Percentiles rank a stretch among this genome's conserved stretches.
phyloP scores from a whole-genome alignment of 2,329 filamentous ascomycete genomes.

The Phialophora chinensis region DNA sequence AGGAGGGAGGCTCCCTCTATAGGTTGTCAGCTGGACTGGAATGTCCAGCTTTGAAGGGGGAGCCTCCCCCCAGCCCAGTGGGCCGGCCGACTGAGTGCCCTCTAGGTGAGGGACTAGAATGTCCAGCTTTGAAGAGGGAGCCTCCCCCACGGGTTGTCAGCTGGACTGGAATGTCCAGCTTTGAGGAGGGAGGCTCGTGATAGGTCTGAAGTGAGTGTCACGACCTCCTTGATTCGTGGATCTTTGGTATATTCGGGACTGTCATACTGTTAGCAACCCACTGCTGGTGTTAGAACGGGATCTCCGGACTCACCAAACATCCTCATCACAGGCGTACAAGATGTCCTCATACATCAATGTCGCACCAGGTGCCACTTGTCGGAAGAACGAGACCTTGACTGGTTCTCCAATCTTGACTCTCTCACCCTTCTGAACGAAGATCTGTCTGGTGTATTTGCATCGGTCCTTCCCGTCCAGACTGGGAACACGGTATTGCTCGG shows the following conservation, averaged over 20 bases:
- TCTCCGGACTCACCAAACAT: conserved; percentile 65
- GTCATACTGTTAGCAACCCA: conserved; percentile 4
- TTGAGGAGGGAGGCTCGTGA: too few relatives aligned
- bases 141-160: too few relatives aligned
- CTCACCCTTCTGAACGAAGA: conserved; percentile 98
- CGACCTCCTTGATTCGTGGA: conserved; percentile 99
- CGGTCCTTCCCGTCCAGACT: conserved; percentile 95
- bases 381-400: conserved; percentile 98
- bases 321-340: conserved; percentile 94
- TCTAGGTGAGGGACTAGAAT: too few relatives aligned
- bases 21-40: conserved; percentile 44
- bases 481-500: conserved; percentile 95
- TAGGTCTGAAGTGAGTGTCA: conserved; percentile 94
- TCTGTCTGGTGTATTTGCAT: conserved; percentile 98
- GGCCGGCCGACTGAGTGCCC: too few relatives aligned
- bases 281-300: not conserved
- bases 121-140: too few relatives aligned
- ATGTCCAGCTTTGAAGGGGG: too few relatives aligned
- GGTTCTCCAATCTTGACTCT: conserved; percentile 99
- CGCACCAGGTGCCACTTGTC: conserved; percentile 94
- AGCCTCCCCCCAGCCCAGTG: too few relatives aligned
- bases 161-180: too few relatives aligned
- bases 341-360: conserved; percentile 99
- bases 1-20: conserved; percentile 40
- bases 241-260: conserved; percentile 95